Percentiles rank a stretch among this genome's conserved stretches.
Conservation (phyloP, 352 stramenopile genomes). For the Pythium scleroteichum region DNA sequence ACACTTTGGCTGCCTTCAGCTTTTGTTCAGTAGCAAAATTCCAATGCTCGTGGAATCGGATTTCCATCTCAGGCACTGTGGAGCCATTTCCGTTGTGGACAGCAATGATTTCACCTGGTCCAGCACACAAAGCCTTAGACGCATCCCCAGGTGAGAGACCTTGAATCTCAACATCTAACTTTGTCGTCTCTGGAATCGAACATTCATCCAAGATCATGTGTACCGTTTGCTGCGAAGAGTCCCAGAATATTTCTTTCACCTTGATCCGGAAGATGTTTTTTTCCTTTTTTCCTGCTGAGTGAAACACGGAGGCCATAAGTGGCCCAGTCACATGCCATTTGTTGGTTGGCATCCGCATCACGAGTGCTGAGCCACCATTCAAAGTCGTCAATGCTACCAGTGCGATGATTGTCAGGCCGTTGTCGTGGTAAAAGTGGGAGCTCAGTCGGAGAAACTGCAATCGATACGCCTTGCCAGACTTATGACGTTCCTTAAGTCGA, state of each 20-base stretch:
- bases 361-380: constrained; percentile 25
- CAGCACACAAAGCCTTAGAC: constrained; percentile 32
- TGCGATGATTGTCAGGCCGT: constrained; percentile 41
- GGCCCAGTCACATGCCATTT: constrained; percentile 41
- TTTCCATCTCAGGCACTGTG: constrained; percentile 35
- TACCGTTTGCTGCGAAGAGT: constrained; percentile 43
- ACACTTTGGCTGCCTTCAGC: constrained; percentile 44
- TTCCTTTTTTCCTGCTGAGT: constrained; percentile 18
- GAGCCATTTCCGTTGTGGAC: constrained; percentile 25
- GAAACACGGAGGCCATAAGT: constrained; percentile 29
- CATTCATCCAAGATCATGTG: constrained; percentile 41
- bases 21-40: constrained; percentile 51
- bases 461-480: constrained; percentile 40
- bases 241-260: constrained; percentile 45
- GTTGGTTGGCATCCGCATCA: constrained; percentile 47
- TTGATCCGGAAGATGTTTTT: constrained; percentile 6
- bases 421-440: constrained; percentile 56
- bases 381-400: constrained; percentile 40
- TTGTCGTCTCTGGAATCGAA: constrained; percentile 29
- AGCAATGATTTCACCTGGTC: constrained; percentile 44
- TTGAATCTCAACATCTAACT: constrained; percentile 37
- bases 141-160: constrained; percentile 29
- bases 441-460: constrained; percentile 58
- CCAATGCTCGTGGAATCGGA: constrained; percentile 58
- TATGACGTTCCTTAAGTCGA: constrained; percentile 35